Percentiles rank a stretch among this genome's conserved stretches.
phyloP scores from a whole-genome alignment of 768 basidiomycete species.

The Phylloporus scabripes region DNA sequence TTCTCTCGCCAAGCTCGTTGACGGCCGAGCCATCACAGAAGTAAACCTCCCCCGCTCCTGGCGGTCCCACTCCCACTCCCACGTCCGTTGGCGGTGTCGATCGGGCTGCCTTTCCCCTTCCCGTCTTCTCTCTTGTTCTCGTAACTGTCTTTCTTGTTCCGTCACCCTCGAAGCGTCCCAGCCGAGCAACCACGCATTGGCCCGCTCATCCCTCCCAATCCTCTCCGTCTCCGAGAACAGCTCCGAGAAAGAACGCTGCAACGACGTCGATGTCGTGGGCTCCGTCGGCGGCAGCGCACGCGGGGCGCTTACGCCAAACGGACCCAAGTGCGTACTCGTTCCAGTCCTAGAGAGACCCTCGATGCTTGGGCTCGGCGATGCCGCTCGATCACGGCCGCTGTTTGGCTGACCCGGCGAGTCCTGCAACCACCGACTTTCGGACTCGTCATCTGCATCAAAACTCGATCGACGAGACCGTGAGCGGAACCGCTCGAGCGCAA shows the following conservation, averaged over 20 bases:
- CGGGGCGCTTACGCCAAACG: not conserved
- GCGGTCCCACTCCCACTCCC: constrained; percentile 18
- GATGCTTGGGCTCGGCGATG: constrained; percentile 13
- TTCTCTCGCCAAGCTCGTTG: constrained; percentile 17
- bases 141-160: constrained; percentile 9
- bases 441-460: constrained; percentile 23
- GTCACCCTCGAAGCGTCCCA: constrained; percentile 14
- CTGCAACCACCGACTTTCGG: constrained; percentile 19
- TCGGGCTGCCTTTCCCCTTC: constrained; percentile 9
- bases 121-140: constrained; percentile 6
- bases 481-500: constrained; percentile 34
- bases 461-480: constrained; percentile 18
- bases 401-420: constrained; percentile 14
- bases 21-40: constrained; percentile 11
- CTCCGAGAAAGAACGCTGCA: constrained; percentile 22
- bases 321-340: constrained; percentile 7
- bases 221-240: constrained; percentile 17
- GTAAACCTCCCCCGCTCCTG: constrained; percentile 14
- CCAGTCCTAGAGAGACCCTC: constrained; percentile 12
- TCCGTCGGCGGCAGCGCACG: constrained; percentile 6
- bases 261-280: constrained; percentile 1
- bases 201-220: constrained; percentile 6
- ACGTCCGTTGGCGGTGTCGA: constrained; percentile 15
- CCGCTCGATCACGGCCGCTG: constrained; percentile 4
- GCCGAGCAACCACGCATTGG: constrained; percentile 11